Base-by-base conservation (phyloP, 257 asterid genomes). In the Henckelia pumila region DNA sequence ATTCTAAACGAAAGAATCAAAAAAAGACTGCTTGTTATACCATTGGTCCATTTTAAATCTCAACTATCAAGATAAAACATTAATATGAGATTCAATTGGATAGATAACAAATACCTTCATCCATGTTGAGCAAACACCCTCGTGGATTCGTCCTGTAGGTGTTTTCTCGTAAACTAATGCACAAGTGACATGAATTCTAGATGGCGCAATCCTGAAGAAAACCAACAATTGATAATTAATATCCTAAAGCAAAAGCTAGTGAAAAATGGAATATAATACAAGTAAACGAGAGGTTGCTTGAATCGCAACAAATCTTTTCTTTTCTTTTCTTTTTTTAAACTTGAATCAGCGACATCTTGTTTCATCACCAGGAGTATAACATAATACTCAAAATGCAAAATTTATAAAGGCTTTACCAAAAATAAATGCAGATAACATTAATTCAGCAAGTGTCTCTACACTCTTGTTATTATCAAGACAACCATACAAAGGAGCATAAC, bases 61-160 rank as follows among this genome's bases (percentile, higher is more conserved):
- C 65, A 16, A 35, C 61, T 68, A 60, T 28, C 14, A 53, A 6
- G 21, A 53, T 20, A 50, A 22, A 40, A 73, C 44, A 8, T 28
- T 35, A 50, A 62, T 20, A 63, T 2, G 57, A 40, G 67, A 20
- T 63, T 76, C 32, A 73, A 61, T 4, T 58, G 35, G 75, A 57
- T 63, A 61, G 8, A 35, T 24, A 50, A 70, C 21, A 47, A 30
- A 49, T 84, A 91, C 99, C 98, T 91, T 91, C 87, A 94, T 94
- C 99, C 99, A 94, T 22, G 99, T 94, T 17, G 99, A 94, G 82
- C 99, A 94, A 57, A 94, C 80, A 71, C 99, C 99, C 85, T 84
- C 89, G 86, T 94, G 98, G 75, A 94, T 70, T 64, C 96, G 72
- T 74, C 99, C 99, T 3, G 94, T 68, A 8, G 96, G 96, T 20